These are phyloP conservation scores for Herpotrichia juniperi DNA, from an alignment of 2,329 filamentous ascomycete genomes.

Conservation along the genomic window DNA sequence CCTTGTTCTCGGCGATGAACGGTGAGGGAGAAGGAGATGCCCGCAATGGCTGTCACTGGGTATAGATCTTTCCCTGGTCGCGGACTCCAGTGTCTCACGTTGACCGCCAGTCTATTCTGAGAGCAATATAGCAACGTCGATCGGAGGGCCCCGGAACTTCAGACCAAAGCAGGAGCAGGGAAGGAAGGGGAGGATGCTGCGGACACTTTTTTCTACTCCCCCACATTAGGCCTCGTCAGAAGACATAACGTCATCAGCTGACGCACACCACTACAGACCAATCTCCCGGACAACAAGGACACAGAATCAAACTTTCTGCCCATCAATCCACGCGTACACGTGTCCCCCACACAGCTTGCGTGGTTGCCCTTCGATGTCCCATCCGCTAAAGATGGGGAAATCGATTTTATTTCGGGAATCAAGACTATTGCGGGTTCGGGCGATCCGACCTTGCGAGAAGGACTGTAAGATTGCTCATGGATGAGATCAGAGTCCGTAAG, in stretches of 20 bases:
- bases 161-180: neutral
- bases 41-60: neutral
- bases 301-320: constrained; percentile 44
- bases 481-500: neutral
- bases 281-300: constrained; percentile 42
- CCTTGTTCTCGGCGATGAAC: neutral
- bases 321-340: constrained; percentile 42
- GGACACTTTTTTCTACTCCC: neutral
- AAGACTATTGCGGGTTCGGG: constrained; percentile 47
- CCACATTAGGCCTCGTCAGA: neutral
- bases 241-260: constrained; percentile 24
- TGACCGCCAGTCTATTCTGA: neutral
- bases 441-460: constrained; percentile 44
- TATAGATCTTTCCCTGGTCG: constrained; percentile 6
- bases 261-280: constrained; percentile 35
- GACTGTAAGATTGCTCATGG: constrained; percentile 17
- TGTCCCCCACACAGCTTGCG: constrained; percentile 45
- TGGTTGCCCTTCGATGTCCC: constrained; percentile 46
- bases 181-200: neutral
- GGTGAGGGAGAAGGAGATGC: neutral
- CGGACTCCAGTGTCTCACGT: neutral
- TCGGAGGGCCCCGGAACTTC: constrained; percentile 6
- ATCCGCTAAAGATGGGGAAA: constrained; percentile 29
- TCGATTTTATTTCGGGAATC: constrained; percentile 42
- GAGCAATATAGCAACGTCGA: constrained; percentile 4